Percentiles rank a stretch among this genome's conserved stretches.
Conservation (phyloP, 352 stramenopile species). For the Phytopythium aichiense region DNA sequence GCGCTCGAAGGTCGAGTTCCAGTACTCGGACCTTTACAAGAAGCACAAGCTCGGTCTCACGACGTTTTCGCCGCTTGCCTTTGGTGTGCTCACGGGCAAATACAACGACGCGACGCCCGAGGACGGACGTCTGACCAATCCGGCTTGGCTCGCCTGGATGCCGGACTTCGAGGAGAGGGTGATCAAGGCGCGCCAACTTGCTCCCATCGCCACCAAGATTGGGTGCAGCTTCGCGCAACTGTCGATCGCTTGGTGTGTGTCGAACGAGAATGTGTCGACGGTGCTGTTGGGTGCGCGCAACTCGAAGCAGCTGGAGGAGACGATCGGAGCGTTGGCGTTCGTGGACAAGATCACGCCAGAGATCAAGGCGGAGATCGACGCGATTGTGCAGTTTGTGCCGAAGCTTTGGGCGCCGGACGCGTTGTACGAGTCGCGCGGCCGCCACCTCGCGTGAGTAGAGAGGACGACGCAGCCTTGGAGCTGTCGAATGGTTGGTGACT, state of each 20-base stretch:
- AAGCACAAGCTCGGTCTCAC: constrained; percentile 1
- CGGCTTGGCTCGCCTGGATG: constrained; percentile 28
- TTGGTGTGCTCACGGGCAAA: constrained; percentile 40
- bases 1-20: constrained; percentile 16
- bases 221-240: constrained; percentile 40
- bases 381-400: constrained; percentile 3
- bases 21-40: constrained; percentile 19
- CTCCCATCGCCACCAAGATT: constrained; percentile 29
- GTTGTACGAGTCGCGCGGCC: background rate
- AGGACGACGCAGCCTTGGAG: no score
- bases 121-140: constrained; percentile 18
- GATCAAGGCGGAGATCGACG: constrained; percentile 25
- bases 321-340: constrained; percentile 9
- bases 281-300: constrained; percentile 13
- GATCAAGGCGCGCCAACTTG: constrained; percentile 19
- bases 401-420: background rate
- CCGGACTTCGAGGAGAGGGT: constrained; percentile 14
- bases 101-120: constrained; percentile 31
- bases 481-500: no score
- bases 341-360: constrained; percentile 40
- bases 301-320: constrained; percentile 10
- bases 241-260: constrained; percentile 22
- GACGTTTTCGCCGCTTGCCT: constrained; percentile 25
- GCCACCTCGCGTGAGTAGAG: background rate
- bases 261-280: constrained; percentile 31